phyloP scores from a whole-genome alignment of 2,329 filamentous ascomycete species.

The Ceratocystis papillata region DNA sequence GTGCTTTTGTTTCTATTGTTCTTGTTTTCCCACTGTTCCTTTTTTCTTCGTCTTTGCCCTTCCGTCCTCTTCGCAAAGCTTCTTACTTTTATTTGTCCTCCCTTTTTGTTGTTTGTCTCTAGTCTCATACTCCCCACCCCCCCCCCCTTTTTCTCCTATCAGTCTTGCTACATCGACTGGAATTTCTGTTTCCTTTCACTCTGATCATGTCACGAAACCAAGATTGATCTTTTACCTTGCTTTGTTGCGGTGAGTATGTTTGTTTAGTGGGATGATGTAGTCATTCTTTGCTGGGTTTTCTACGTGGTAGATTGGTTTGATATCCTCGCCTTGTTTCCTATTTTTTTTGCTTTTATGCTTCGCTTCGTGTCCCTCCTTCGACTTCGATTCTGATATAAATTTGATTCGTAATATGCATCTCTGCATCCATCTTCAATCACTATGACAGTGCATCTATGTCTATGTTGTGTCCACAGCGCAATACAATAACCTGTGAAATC shows the following conservation, averaged over 20 bases:
- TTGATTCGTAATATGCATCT: not conserved
- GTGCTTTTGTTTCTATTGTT: not conserved
- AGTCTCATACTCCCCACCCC: not conserved
- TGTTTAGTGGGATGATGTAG: not conserved
- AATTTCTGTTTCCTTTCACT: not conserved
- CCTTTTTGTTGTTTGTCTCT: not conserved
- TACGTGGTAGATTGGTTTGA: constrained; percentile 9
- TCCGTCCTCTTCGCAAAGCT: not conserved
- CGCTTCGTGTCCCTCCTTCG: not conserved
- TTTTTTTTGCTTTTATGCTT: not conserved
- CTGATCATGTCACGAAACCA: not conserved
- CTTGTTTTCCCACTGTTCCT: not conserved
- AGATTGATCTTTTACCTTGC: not conserved
- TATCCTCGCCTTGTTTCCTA: not conserved
- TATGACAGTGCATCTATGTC: not conserved
- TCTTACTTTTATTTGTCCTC: not conserved
- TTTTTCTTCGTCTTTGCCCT: constrained; percentile 2
- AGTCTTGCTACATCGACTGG: not conserved
- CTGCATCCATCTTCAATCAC: not conserved
- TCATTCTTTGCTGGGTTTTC: not conserved
- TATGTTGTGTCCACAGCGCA: not conserved
- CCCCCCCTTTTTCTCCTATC: not conserved
- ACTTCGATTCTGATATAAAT: not conserved
- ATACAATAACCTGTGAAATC: not conserved
- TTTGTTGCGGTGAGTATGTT: constrained; percentile 12